Evolutionary conservation across 1,139 yeast species (phyloP).

Genomic region (Diutina pseudorugosa): DNA sequence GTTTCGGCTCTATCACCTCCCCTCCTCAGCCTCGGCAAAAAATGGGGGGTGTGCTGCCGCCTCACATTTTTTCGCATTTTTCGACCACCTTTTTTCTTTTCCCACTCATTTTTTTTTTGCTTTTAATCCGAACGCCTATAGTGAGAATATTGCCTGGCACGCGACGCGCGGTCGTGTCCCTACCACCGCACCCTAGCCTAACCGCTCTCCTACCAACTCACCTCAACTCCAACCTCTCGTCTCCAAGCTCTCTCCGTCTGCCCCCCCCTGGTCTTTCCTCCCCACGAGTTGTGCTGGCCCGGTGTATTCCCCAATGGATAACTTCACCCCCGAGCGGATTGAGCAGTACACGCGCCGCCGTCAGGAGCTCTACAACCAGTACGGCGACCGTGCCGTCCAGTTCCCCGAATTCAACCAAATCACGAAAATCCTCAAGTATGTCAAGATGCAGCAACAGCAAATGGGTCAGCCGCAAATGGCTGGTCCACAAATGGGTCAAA

Average conservation of each 20-base stretch:
- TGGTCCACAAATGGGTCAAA: neutral
- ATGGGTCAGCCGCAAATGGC: slow-evolving; percentile 14
- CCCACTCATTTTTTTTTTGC: neutral
- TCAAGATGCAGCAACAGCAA: slow-evolving; percentile 13
- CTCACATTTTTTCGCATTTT: neutral
- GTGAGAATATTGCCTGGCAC: too few species aligned
- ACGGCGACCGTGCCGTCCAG: slow-evolving; percentile 51
- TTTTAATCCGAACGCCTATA: too few species aligned
- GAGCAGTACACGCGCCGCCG: slow-evolving; percentile 40
- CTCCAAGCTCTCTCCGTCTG: too few species aligned
- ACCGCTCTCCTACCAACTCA: neutral
- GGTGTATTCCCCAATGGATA: neutral
- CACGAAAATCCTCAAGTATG: slow-evolving; percentile 40
- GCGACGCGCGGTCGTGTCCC: neutral
- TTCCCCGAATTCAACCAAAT: slow-evolving; percentile 52
- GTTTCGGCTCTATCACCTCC: too few species aligned
- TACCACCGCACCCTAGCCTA: neutral
- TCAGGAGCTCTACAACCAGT: slow-evolving; percentile 50
- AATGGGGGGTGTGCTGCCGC: neutral
- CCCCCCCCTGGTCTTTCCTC: neutral
- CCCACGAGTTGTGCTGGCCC: neutral
- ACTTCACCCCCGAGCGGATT: slow-evolving; percentile 24
- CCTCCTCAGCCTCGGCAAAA: too few species aligned
- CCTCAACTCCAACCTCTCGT: neutral
- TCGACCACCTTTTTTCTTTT: neutral